These are phyloP conservation scores for Monosporozyma yasuniensis DNA, from an alignment of 805 yeast species.

Conservation along the genomic window DNA sequence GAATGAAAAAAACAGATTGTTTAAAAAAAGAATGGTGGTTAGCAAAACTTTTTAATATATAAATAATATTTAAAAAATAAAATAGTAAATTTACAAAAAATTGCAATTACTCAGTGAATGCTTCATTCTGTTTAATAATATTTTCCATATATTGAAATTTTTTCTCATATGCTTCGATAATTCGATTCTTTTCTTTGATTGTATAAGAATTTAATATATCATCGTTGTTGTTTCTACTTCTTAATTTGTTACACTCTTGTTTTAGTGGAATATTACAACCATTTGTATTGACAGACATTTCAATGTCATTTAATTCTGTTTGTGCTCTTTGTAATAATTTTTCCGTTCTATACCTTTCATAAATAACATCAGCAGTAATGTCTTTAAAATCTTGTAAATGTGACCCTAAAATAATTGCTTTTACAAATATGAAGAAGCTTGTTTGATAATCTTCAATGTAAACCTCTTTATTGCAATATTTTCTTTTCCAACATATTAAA, in stretches of 20 bases:
- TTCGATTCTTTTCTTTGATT: conserved; percentile 15
- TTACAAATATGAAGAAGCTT: conserved; percentile 62
- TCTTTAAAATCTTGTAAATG: conserved; percentile 80
- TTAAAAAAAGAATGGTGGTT: too few relatives aligned
- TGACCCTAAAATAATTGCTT: conserved; percentile 64
- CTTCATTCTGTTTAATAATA: conserved; percentile 5
- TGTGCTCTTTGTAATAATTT: conserved; percentile 37
- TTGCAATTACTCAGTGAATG: background rate
- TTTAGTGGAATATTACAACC: background rate
- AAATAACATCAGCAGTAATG: conserved; percentile 62
- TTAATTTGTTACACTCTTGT: background rate
- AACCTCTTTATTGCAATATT: background rate
- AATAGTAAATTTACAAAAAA: too few relatives aligned
- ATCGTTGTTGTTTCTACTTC: background rate
- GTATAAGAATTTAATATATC: background rate
- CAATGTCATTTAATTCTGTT: background rate
- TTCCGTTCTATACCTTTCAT: conserved; percentile 72
- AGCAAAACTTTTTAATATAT: background rate
- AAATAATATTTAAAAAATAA: too few relatives aligned
- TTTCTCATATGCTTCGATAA: conserved; percentile 20
- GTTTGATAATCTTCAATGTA: conserved; percentile 21
- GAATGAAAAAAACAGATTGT: background rate
- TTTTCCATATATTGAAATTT: conserved; percentile 15
- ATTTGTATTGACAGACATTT: background rate
- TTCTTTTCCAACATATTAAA: background rate